phyloP scores from a whole-genome alignment of 2,329 filamentous ascomycete genomes.

The Sphaerulina vaccinii region DNA sequence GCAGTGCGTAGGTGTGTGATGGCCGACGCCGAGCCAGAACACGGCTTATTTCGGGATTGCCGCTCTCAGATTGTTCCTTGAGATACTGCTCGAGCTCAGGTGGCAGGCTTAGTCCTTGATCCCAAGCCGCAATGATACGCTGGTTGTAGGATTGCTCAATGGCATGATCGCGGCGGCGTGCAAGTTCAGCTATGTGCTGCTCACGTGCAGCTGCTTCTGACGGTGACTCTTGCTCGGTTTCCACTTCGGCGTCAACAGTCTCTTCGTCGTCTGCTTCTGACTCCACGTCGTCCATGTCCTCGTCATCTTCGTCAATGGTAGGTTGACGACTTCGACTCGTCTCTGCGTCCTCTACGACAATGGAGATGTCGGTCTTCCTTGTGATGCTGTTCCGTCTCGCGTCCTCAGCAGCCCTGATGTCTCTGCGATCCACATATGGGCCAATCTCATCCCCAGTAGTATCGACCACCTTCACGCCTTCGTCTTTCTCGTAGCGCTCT shows the following conservation, averaged over 20 bases:
- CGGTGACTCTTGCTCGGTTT: conserved; percentile 22
- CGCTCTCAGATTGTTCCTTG: conserved; percentile 37
- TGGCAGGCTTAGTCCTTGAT: conserved; percentile 34
- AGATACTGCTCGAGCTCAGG: conserved; percentile 39
- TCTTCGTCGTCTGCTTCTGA: conserved; percentile 25
- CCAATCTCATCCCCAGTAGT: conserved; percentile 68
- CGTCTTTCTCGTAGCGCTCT: conserved; percentile 74
- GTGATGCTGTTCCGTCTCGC: conserved; percentile 32
- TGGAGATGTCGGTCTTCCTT: conserved; percentile 36
- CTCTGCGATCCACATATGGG: conserved; percentile 53
- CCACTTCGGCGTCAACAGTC: conserved; percentile 18
- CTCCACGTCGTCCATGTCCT: conserved; percentile 26
- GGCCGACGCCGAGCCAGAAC: conserved; percentile 20
- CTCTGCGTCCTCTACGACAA: conserved; percentile 33
- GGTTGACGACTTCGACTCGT: conserved; percentile 22
- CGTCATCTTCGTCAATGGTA: conserved; percentile 27
- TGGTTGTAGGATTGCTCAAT: conserved; percentile 30
- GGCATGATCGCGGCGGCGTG: conserved; percentile 29
- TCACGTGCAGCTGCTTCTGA: conserved; percentile 27
- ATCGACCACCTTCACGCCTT: conserved; percentile 67
- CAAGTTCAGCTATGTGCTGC: conserved; percentile 30
- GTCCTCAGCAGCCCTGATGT: conserved; percentile 21
- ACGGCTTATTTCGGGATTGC: conserved; percentile 23
- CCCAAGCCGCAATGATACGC: conserved; percentile 34
- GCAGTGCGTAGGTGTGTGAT: conserved; percentile 18